Percentiles rank a stretch among this genome's conserved stretches.
phyloP scores from a whole-genome alignment of 1,284 basidiomycete species.

The Salmacisia buchloeana region DNA sequence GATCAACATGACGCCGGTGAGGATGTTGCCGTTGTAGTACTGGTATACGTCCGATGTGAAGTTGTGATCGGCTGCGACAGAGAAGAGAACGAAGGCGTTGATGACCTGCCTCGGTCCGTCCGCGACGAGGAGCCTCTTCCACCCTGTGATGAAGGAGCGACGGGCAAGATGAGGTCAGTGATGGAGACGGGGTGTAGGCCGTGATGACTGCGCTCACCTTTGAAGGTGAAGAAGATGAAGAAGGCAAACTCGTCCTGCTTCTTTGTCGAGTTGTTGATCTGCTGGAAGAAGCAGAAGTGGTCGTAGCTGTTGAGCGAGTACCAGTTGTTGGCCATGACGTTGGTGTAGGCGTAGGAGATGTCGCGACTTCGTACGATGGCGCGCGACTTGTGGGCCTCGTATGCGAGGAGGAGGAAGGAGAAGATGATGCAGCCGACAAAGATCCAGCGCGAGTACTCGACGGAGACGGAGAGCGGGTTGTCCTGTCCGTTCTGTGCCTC shows the following conservation, averaged over 20 bases:
- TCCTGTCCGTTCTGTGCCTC: conserved; percentile 60
- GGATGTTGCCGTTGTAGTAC: conserved; percentile 58
- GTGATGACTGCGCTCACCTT: conserved; percentile 54
- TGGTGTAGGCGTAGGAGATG: conserved; percentile 64
- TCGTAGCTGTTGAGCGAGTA: conserved; percentile 72
- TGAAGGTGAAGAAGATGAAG: conserved; percentile 99
- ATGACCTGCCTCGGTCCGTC: conserved; percentile 97
- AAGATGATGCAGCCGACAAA: conserved; percentile 97
- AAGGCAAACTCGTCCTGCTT: conserved; percentile 95
- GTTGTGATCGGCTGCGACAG: conserved; percentile 74
- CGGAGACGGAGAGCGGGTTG: conserved; percentile 78
- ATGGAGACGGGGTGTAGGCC: background rate
- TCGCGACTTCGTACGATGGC: conserved; percentile 89
- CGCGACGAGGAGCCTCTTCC: conserved; percentile 88
- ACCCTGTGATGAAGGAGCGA: conserved; percentile 76
- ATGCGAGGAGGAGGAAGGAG: conserved; percentile 84
- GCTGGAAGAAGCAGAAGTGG: conserved; percentile 95
- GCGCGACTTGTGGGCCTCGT: conserved; percentile 84
- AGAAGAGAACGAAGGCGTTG: conserved; percentile 87
- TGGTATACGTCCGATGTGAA: conserved; percentile 63
- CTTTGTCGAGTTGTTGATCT: conserved; percentile 92
- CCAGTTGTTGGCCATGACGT: conserved; percentile 84
- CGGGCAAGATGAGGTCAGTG: background rate
- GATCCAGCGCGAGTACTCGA: conserved; percentile 85
- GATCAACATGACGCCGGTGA: conserved; percentile 76